Base-by-base conservation (phyloP, 768 basidiomycete species). In the Tylopilus felleus region DNA sequence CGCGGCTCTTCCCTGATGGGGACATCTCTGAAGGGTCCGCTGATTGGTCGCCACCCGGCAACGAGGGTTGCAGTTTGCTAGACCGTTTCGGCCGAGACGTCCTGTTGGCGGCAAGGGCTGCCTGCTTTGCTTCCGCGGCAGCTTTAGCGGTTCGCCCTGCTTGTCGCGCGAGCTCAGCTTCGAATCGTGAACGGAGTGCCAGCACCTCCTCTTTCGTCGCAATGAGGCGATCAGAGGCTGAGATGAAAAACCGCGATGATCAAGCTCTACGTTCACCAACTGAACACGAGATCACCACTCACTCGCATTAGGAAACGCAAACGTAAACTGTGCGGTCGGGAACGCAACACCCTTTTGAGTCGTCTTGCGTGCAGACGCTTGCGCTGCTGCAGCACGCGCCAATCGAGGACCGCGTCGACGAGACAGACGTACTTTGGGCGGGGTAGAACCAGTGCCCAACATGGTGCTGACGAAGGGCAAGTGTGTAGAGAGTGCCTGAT, bases 191-290 rank as follows among this genome's bases (percentile, higher is more conserved):
- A 36, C 86, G 83, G 44, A 91, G 74, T 50, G 74, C 72, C 5
- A 80, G 72, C 36, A 88, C 85, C 72, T 91, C 87, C 61, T 82
- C 80, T 66, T 84, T 82, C 5, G 84, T 87, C 42, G 82, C 79
- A 49, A 80, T 70, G 59, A 88, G 76, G 48, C 90, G 83, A 56
- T 90, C 85, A 55, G 86, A 82, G 51, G 88, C 90, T 93, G 61
- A 62, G 55, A 65, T 58, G 33, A 53, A 61, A 60, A 61, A 47
- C 60, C 63, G 57, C 57, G 38, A 51, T 60, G 60, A 65, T 66
- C 66, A 71, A 60, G 59, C 58, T 63, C 61, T 38, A 62, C 44
- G 44, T 56, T 51, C 48, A 65, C 60, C 55, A 59, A 19, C 8
- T 43, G 49, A 60, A 56, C 51, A 51, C 56, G 64, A 68, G 56